Base-by-base conservation (phyloP, 345 rosid genomes). In the Trapa bicornis region DNA sequence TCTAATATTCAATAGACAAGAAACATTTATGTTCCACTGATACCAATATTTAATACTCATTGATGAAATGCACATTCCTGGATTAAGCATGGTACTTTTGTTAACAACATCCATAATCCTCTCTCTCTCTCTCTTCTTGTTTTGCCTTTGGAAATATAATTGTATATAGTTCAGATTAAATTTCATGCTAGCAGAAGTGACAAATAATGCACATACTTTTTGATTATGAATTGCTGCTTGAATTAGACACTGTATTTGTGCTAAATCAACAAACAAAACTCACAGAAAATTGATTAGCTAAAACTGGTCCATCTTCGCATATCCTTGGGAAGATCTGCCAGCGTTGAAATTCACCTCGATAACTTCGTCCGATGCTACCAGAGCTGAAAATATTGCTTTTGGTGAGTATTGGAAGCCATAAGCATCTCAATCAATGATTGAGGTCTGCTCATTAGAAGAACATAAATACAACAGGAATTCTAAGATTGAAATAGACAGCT, bases 231-330 rank as follows among this genome's bases (percentile, higher is more conserved):
- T n/a, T 65, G 67, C 37, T 42, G 67, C 47, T 37, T 41, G 29
- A 65, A 22, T 22, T 22, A 22, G 29, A 32, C 32, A 35, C 12
- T 3, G 22, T 22, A n/a, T n/a, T 4, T n/a, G 33, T 10, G 39
- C 29, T 37, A 64, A 6, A 38, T 13, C 47, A 33, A 66, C 62
- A 67, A 48, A 42, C 52, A 41, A 43, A 71, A 90, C 97, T 88
- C 84, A 94, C 97, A 39, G 99, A 91, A 84, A 94, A 91, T 64
- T 94, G 99, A 79, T 94, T 89, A 65, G 91, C 88, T 60, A 89
- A 74, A 69, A 94, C 80, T 1, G 96, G 96, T 72, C 77, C 82
- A 52, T 83, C 86, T 78, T 94, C 89, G 67, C 89, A 87, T 71
- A 58, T 81, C 74, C 78, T 78, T 74, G 99, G 96, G 65, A 87